phyloP scores from a whole-genome alignment of 768 basidiomycete species.

The Suillus plorans region DNA sequence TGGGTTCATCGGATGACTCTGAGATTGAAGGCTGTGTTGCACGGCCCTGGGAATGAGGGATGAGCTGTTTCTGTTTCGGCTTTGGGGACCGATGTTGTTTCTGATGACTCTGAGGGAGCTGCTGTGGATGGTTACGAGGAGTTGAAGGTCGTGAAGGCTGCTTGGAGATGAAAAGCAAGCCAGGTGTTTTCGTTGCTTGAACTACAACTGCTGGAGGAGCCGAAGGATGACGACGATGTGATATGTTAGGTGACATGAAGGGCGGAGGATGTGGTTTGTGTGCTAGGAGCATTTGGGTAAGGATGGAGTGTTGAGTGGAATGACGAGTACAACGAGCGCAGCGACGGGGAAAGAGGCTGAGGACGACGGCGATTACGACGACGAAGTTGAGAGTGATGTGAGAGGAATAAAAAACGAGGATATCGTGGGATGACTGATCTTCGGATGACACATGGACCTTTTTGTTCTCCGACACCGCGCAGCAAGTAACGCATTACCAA shows the following conservation, averaged over 20 bases:
- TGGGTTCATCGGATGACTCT: conserved; percentile 27
- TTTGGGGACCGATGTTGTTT: conserved; percentile 37
- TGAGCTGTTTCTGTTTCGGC: conserved; percentile 32
- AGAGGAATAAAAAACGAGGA: conserved; percentile 25
- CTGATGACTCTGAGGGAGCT: conserved; percentile 35
- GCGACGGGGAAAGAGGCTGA: not conserved
- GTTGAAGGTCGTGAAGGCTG: conserved; percentile 35
- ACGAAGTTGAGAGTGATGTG: not conserved
- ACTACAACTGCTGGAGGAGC: conserved; percentile 67
- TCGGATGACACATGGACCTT: conserved; percentile 26
- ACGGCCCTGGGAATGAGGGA: conserved; percentile 19
- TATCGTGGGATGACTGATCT: conserved; percentile 26
- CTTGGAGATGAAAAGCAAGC: conserved; percentile 70
- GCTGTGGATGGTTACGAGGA: conserved; percentile 34
- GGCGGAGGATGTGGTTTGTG: conserved; percentile 36
- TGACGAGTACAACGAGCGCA: conserved; percentile 5
- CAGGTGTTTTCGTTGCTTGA: conserved; percentile 72
- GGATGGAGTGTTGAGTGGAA: conserved; percentile 8
- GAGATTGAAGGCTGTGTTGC: conserved; percentile 26
- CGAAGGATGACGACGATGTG: conserved; percentile 67
- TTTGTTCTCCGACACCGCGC: conserved; percentile 33
- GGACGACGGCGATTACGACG: conserved; percentile 9
- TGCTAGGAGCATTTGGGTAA: conserved; percentile 40
- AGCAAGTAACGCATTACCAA: conserved; percentile 26
- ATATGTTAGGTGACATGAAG: conserved; percentile 27